These are phyloP conservation scores for Poterioochromonas sp. DNA, from an alignment of 352 stramenopile species.

Conservation along the genomic window DNA sequence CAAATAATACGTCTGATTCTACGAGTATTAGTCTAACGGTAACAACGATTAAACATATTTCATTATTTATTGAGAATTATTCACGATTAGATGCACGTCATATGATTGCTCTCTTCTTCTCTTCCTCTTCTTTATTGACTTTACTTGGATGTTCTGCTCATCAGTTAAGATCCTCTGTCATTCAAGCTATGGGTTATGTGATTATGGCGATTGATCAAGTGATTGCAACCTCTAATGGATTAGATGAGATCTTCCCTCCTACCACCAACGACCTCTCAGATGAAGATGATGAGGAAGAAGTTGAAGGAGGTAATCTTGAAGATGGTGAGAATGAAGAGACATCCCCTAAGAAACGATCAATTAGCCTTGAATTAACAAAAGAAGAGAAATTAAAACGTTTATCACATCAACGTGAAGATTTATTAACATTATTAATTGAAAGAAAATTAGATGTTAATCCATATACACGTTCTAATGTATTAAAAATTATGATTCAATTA, in stretches of 20 bases:
- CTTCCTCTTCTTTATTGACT: not conserved
- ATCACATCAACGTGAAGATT: constrained; percentile 34
- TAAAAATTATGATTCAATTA: constrained; percentile 77
- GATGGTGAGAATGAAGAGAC: too few species aligned
- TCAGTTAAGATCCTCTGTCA: not conserved
- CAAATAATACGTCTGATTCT: not conserved
- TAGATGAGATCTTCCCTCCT: not conserved
- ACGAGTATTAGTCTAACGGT: not conserved
- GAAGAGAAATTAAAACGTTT: not conserved
- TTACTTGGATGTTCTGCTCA: not conserved
- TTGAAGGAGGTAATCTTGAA: not conserved
- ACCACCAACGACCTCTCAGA: not conserved
- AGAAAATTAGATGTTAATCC: constrained; percentile 80
- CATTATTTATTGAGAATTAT: not conserved
- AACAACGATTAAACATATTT: not conserved
- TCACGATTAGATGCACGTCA: not conserved
- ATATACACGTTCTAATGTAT: constrained; percentile 72
- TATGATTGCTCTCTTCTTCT: not conserved
- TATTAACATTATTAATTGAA: constrained; percentile 76
- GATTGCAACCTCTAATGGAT: not conserved
- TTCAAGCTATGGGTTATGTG: not conserved
- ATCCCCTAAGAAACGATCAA: not conserved
- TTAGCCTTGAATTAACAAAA: not conserved
- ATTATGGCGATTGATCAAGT: not conserved
- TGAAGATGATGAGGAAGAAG: not conserved